Percentiles rank a stretch among this genome's conserved stretches.
Conservation (phyloP, 2,329 filamentous ascomycete species). For the Colletotrichum sp. region DNA sequence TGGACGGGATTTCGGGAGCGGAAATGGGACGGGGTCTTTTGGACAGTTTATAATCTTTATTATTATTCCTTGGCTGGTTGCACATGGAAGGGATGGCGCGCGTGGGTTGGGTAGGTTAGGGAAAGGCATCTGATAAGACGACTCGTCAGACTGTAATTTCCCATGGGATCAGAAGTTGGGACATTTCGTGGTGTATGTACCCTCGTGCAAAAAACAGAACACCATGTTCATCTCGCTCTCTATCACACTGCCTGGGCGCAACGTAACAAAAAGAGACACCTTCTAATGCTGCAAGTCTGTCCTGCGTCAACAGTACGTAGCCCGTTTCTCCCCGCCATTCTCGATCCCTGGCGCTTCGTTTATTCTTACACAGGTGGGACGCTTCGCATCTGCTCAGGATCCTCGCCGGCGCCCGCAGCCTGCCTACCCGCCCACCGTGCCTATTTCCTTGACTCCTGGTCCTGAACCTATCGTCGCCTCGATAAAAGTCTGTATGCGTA, state of each 20-base stretch:
- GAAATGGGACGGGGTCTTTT: background rate
- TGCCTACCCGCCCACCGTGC: background rate
- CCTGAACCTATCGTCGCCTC: background rate
- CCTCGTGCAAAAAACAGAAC: background rate
- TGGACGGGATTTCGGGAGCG: background rate
- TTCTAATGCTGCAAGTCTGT: background rate
- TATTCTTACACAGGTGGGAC: conserved; percentile 1
- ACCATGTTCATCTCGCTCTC: background rate
- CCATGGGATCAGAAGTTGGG: background rate
- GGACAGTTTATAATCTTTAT: background rate
- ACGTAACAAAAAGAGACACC: background rate
- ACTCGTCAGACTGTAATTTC: background rate
- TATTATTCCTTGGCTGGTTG: background rate
- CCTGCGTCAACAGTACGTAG: background rate
- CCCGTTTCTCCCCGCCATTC: background rate
- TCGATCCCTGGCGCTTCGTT: background rate
- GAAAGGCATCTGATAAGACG: background rate
- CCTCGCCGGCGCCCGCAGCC: background rate
- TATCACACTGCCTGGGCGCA: background rate
- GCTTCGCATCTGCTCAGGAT: background rate
- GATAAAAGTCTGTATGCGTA: background rate
- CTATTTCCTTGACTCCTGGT: background rate
- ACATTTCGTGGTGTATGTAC: background rate
- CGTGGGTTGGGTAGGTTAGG: background rate
- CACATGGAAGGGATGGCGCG: background rate